These are phyloP conservation scores for Salvia sclarea DNA, from an alignment of 305 asterid species.

Conservation along the genomic window DNA sequence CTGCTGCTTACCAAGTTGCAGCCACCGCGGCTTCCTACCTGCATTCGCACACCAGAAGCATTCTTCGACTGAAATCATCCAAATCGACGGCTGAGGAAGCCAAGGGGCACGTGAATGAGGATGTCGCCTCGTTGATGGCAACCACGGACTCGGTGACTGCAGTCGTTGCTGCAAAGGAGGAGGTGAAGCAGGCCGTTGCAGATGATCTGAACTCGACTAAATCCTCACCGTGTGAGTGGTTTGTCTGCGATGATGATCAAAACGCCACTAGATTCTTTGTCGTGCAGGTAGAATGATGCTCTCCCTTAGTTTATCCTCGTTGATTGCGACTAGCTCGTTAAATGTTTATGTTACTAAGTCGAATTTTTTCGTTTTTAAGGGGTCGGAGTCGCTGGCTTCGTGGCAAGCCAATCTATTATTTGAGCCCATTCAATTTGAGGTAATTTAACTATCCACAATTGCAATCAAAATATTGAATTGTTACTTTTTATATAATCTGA, in stretches of 20 bases:
- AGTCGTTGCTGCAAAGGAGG: slow-evolving; percentile 98
- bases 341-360: not conserved
- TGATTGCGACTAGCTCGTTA: not conserved
- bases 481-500: no score
- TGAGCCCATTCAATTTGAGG: slow-evolving; percentile 95
- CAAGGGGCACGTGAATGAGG: slow-evolving; percentile 42
- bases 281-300: slow-evolving; percentile 58
- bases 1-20: slow-evolving; percentile 77
- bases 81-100: slow-evolving; percentile 32
- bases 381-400: slow-evolving; percentile 89
- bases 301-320: not conserved
- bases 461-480: no score
- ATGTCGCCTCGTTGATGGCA: slow-evolving; percentile 74
- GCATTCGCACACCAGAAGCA: slow-evolving; percentile 79
- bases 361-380: slow-evolving; percentile 47
- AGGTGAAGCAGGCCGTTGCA: slow-evolving; percentile 97
- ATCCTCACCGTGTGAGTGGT: slow-evolving; percentile 95
- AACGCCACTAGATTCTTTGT: slow-evolving; percentile 78
- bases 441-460: slow-evolving; percentile 42
- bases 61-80: slow-evolving; percentile 54
- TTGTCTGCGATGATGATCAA: slow-evolving; percentile 81
- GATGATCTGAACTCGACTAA: slow-evolving; percentile 75
- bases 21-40: slow-evolving; percentile 95
- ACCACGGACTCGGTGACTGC: slow-evolving; percentile 92
- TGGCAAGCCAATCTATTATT: slow-evolving; percentile 97